Percentiles rank a stretch among this genome's conserved stretches.
Evolutionary conservation across 345 rosid species (phyloP).

Genomic region (Turnera subulata): DNA sequence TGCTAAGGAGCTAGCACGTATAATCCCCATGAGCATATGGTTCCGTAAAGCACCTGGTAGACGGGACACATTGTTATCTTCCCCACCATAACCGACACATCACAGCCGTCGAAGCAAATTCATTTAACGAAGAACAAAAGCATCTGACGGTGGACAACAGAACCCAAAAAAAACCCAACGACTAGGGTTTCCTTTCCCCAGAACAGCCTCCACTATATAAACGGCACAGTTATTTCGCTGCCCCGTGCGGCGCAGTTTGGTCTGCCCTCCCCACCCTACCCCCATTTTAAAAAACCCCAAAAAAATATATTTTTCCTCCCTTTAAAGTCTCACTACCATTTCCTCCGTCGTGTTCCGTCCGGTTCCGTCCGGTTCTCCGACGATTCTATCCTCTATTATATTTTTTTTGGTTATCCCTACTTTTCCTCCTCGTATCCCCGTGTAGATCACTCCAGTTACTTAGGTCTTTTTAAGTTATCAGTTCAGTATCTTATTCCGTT

Average conservation of each 20-base stretch:
- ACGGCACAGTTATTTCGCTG: background rate
- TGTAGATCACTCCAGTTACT: background rate
- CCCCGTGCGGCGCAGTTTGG: conserved; percentile 49
- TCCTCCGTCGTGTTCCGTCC: conserved; percentile 25
- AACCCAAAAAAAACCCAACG: too few relatives aligned
- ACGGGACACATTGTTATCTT: too few relatives aligned
- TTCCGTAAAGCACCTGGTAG: too few relatives aligned
- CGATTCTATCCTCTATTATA: conserved; percentile 31
- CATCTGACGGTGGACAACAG: too few relatives aligned
- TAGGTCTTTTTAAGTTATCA: background rate
- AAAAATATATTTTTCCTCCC: conserved; percentile 10
- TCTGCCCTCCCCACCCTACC: conserved; percentile 56
- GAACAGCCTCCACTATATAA: conserved; percentile 26
- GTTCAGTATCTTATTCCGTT: background rate
- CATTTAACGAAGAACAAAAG: too few relatives aligned
- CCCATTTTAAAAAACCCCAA: conserved; percentile 18
- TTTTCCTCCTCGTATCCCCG: conserved; percentile 14
- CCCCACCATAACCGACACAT: background rate
- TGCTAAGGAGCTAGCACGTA: too few relatives aligned
- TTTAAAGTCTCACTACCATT: background rate
- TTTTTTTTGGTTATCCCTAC: too few relatives aligned
- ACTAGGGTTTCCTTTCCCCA: conserved; percentile 31
- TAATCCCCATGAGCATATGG: too few relatives aligned
- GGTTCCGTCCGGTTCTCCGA: conserved; percentile 26
- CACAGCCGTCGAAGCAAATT: background rate